Base-by-base conservation (phyloP, 73 alveolate genomes). In the Paraurostyla sp. region DNA sequence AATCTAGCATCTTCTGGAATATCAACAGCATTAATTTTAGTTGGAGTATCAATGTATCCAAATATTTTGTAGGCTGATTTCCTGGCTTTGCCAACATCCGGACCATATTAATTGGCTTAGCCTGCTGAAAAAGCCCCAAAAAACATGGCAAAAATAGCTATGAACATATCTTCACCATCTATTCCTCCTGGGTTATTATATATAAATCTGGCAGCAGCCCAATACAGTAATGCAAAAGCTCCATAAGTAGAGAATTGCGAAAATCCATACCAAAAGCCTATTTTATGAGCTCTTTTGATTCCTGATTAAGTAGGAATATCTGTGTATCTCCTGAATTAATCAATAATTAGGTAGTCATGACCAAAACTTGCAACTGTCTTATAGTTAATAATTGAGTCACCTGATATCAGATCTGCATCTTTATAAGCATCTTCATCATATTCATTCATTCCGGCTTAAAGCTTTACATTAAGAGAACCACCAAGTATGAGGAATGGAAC, bases 351-450 rank as follows among this genome's bases (percentile, higher is more conserved):
- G 22, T 95, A 30, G 76, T 97, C 99, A 71, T 95, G 85, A 32
- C 95, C 98, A 87, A 94, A 94, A 35, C 97, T 71, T 43, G 91
- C 94, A 52, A 95, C 94, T 13, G 99, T 97, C 89, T 97, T 91
- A 32, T 93, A 85, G 78, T 96, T 96, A 27, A 92, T 65, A 0
- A 96, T 97, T 1, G 95, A 76, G 59, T 96, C 99, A 65, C 97
- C 89, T 35, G 95, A 97, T 0, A 92, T 43, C 29, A 89, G 88
- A 83, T 95, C 87, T 0, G 99, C 98, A 43, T 86, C 97, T 78
- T 96, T 91, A 60, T 96, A 93, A 16, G 97, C 98, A 60, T 84
- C 88, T 58, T 91, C 98, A 62, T 76, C 87, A 23, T 40, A 41
- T 43, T 75, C 93, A 23, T 92, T 56, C 40, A 80, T 73, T 22